Evolutionary conservation across 495 filamentous ascomycete species (phyloP).

Genomic region (Neurospora sp.): DNA sequence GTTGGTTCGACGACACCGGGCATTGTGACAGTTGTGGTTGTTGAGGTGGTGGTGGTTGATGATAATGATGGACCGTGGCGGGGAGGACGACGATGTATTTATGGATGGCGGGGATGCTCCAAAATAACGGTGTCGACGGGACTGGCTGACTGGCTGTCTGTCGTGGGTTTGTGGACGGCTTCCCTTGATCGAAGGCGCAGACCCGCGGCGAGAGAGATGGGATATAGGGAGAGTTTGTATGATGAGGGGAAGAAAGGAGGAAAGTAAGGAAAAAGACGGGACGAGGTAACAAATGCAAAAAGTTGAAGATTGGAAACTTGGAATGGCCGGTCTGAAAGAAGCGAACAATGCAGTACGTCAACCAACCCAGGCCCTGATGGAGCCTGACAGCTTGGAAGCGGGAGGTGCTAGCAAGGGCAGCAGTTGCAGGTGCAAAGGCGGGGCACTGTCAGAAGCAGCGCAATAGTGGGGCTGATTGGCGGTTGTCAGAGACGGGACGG

Average conservation of each 20-base stretch:
- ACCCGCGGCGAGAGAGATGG: not conserved
- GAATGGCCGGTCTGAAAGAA: not conserved
- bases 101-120: not conserved
- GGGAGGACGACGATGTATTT: not conserved
- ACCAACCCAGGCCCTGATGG: not conserved
- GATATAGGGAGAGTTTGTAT: not conserved
- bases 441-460: not conserved
- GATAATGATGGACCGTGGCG: not conserved
- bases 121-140: not conserved
- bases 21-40: conserved; percentile 16
- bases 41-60: not conserved
- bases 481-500: not conserved
- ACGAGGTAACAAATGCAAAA: no score
- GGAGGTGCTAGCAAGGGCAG: not conserved
- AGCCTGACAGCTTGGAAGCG: not conserved
- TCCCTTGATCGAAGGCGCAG: not conserved
- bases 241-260: not conserved
- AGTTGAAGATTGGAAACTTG: not conserved
- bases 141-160: not conserved
- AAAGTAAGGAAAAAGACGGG: not conserved
- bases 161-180: not conserved
- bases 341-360: not conserved
- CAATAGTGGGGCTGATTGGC: not conserved
- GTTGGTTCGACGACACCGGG: conserved; percentile 11
- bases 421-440: not conserved